phyloP scores from a whole-genome alignment of 768 basidiomycete genomes.

The Leucocoprinus birnbaumii region DNA sequence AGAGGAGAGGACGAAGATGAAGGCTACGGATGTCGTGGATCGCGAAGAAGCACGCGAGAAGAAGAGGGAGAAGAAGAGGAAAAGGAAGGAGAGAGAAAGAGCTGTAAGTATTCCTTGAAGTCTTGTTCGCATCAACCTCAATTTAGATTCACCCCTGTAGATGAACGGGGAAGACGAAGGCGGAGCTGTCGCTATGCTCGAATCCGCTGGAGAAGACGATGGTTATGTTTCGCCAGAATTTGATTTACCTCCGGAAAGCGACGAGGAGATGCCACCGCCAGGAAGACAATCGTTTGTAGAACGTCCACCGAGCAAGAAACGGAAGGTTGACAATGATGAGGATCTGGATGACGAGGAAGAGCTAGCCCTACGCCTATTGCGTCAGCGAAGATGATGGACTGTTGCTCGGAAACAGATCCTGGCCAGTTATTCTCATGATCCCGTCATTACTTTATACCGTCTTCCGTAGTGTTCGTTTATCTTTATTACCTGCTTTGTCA shows the following conservation, averaged over 20 bases:
- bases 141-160: conserved; percentile 15
- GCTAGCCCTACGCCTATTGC: conserved; percentile 59
- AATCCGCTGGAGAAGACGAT: conserved; percentile 43
- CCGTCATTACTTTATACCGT: too few relatives aligned
- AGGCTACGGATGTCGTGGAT: conserved; percentile 67
- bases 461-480: background rate
- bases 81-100: conserved; percentile 77
- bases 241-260: conserved; percentile 40
- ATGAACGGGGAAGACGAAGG: conserved; percentile 28
- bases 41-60: conserved; percentile 84
- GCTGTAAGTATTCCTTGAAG: conserved; percentile 35
- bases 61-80: conserved; percentile 89
- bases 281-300: conserved; percentile 14
- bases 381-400: background rate
- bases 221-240: conserved; percentile 76
- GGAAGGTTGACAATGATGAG: conserved; percentile 11
- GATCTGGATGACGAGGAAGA: conserved; percentile 41
- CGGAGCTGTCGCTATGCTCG: conserved; percentile 31
- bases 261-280: conserved; percentile 29
- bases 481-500: too few relatives aligned
- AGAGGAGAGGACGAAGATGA: conserved; percentile 71
- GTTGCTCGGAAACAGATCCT: too few relatives aligned
- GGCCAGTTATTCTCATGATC: too few relatives aligned
- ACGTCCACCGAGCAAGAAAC: conserved; percentile 13
- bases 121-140: conserved; percentile 4